A percentile compares a stretch with the other conserved stretches of the same genome.
Conservation (phyloP, 2,329 filamentous ascomycete species). For the Pseudodiploospora longispora region DNA sequence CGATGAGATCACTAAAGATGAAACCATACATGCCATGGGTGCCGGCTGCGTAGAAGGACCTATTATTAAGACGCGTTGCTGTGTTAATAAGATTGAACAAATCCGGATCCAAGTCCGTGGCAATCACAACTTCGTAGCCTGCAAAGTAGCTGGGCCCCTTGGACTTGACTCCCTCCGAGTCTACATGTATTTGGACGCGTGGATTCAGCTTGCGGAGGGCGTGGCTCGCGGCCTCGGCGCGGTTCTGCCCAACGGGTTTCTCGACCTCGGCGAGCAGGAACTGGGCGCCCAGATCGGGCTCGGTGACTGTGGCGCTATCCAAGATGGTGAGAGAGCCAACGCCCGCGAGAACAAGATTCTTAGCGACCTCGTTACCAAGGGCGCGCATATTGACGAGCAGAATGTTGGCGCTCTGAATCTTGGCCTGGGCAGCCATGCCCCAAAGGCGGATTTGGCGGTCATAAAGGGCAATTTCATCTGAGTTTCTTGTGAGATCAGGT, state of each 20-base stretch:
- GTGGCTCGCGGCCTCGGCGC: slow-evolving; percentile 71
- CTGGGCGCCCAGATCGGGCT: slow-evolving; percentile 72
- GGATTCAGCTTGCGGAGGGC: slow-evolving; percentile 83
- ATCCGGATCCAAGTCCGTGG: slow-evolving; percentile 74
- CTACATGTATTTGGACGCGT: slow-evolving; percentile 67
- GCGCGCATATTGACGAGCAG: slow-evolving; percentile 83
- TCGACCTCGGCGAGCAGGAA: slow-evolving; percentile 69
- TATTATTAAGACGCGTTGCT: slow-evolving; percentile 67
- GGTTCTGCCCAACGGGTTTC: slow-evolving; percentile 67
- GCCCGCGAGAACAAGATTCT: slow-evolving; percentile 92
- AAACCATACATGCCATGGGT: slow-evolving; percentile 90
- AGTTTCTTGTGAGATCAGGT: background rate
- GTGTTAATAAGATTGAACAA: slow-evolving; percentile 76
- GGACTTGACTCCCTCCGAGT: slow-evolving; percentile 56
- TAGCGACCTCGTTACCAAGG: slow-evolving; percentile 88
- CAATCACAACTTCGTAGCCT: slow-evolving; percentile 77
- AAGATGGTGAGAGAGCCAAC: slow-evolving; percentile 84
- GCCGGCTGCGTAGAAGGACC: slow-evolving; percentile 82
- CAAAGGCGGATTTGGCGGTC: slow-evolving; percentile 95
- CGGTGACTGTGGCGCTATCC: slow-evolving; percentile 66
- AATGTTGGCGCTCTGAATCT: slow-evolving; percentile 81
- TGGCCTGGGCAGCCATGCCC: slow-evolving; percentile 92
- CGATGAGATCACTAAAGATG: slow-evolving; percentile 86
- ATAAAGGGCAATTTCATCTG: slow-evolving; percentile 94
- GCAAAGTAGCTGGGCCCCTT: slow-evolving; percentile 70